Evolutionary conservation across 768 basidiomycete genomes (phyloP).

Genomic region (Rhodosporidiobolus odoratus): DNA sequence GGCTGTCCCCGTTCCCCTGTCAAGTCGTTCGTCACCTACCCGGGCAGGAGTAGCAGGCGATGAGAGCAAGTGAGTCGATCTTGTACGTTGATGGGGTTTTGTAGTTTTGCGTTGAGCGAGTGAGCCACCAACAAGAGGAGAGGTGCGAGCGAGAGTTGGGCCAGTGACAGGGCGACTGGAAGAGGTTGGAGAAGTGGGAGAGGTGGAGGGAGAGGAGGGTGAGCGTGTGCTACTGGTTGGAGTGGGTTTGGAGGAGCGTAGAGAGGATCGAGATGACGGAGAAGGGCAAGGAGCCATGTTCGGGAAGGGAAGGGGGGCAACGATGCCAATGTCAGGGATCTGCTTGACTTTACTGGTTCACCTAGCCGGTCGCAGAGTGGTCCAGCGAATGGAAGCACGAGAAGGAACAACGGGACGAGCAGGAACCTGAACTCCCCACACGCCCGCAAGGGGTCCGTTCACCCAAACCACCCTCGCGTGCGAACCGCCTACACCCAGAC

Average conservation of each 20-base stretch:
- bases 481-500: no score
- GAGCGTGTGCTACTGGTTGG: neutral
- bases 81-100: neutral
- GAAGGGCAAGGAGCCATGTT: neutral
- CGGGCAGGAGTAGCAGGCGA: neutral
- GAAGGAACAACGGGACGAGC: no score
- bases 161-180: no score
- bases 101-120: neutral
- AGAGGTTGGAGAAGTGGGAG: neutral
- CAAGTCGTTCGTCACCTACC: no score
- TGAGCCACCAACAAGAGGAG: neutral
- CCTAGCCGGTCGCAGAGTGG: no score
- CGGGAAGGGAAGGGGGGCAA: neutral
- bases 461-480: no score
- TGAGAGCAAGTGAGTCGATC: neutral
- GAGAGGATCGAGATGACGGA: neutral
- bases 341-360: no score
- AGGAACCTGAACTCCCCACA: no score
- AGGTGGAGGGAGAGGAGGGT: neutral
- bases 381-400: neutral
- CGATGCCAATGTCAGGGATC: no score
- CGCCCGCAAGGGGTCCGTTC: no score
- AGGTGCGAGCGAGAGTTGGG: neutral
- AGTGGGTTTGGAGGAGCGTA: neutral
- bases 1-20: no score